Evolutionary conservation across 805 yeast species (phyloP).

Genomic region (Cyberlindnera suaveolens): DNA sequence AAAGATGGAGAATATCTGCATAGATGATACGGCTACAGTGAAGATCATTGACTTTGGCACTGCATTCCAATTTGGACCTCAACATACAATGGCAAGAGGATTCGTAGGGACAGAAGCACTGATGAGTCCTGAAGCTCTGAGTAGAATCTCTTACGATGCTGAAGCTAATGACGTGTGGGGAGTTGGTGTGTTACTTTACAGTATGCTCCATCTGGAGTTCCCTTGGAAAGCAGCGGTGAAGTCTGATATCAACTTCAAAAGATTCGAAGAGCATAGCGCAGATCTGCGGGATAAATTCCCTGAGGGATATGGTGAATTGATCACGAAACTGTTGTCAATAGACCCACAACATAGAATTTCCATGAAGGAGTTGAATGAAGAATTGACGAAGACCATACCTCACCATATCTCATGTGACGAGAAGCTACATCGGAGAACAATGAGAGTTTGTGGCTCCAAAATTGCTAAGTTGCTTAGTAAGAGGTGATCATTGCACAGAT

Average conservation of each 20-base stretch:
- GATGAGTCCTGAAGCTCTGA: conserved; percentile 83
- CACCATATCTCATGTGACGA: conserved; percentile 2
- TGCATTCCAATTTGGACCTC: conserved; percentile 58
- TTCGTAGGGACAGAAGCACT: conserved; percentile 92
- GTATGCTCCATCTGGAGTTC: conserved; percentile 50
- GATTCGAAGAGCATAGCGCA: not conserved
- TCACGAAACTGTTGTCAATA: conserved; percentile 1
- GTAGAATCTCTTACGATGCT: conserved; percentile 65
- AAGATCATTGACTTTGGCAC: conserved; percentile 92
- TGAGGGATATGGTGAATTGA: not conserved
- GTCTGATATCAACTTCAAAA: conserved; percentile 24
- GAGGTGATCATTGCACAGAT: not conserved
- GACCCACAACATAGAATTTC: conserved; percentile 8
- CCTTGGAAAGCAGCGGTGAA: conserved; percentile 44
- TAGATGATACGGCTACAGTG: conserved; percentile 61
- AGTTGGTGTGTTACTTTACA: conserved; percentile 77
- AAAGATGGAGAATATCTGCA: conserved; percentile 87
- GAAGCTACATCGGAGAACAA: conserved; percentile 5
- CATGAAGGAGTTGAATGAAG: conserved; percentile 5
- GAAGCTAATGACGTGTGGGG: conserved; percentile 85
- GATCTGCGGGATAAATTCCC: conserved; percentile 6
- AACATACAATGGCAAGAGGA: conserved; percentile 62
- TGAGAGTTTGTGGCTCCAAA: not conserved
- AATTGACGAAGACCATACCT: not conserved
- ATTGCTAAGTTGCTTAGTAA: not conserved